Evolutionary conservation across 495 filamentous ascomycete species (phyloP), one percentile per base, ranked within the genome.

Genomic region (Choiromyces venosus): DNA sequence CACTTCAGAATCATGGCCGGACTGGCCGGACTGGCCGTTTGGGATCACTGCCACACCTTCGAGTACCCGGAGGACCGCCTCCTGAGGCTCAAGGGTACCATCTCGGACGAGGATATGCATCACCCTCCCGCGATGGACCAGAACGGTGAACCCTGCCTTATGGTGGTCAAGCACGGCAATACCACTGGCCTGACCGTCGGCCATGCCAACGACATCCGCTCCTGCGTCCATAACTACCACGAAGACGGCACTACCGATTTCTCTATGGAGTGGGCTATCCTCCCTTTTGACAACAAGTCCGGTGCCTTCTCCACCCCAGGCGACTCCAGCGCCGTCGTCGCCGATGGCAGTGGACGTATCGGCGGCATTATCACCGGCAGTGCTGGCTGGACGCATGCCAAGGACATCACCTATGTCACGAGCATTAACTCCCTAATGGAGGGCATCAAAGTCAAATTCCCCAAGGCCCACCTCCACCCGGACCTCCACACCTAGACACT

Each of bases 261-360:
- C 25, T 65, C 61, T 29, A 65, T 65, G 61, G 61, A 65, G 61
- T 65, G 61, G 61, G 61, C 61, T 5, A 65, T 65, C 76, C 68
- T 73, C 12, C 25, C 25, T 7, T 65, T 29, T 6, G 12, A 65
- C 35, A 65, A 36, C 4, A 65, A 65, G 12, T 5, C 14, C 25
- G 61, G 61, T 36, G 61, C 12, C 61, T 65, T 18, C 61, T 65
- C 61, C 14, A 14, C 61, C 61, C 61, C 4, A 1, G 61, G 61
- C 61, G 61, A 65, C 61, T 65, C 61, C 14, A 16, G 61, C 14
- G 25, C 61, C 3, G 4, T 5, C 18, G 35, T 65, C 12, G 61
- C 4, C 12, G 65, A 39, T 10, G 38, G 38, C 14, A 39, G 38
- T 39, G 38, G 38, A 1, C 9, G 38, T 39, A 4, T 39, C 9